Conservation (phyloP, 306 rosid species). For the Benincasa hispida region DNA sequence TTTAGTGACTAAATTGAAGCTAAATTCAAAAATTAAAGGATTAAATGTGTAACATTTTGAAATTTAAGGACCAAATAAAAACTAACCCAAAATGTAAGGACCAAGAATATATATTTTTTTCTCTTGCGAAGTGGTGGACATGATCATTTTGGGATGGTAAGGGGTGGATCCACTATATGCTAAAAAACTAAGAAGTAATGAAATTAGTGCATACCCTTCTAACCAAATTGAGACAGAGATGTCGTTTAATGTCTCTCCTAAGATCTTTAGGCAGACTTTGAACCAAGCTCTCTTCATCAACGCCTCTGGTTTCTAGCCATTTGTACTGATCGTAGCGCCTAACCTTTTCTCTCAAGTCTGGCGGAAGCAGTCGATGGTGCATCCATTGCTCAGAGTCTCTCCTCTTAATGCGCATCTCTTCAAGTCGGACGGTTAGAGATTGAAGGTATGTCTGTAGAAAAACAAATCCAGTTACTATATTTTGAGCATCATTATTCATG, state of each 20-base stretch:
- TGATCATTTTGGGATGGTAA: too few relatives aligned
- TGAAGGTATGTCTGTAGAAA: slow-evolving; percentile 34
- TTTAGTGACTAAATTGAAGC: too few relatives aligned
- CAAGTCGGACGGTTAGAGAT: slow-evolving; percentile 38
- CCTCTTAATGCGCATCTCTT: slow-evolving; percentile 52
- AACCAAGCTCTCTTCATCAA: slow-evolving; percentile 44
- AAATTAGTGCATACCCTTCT: slow-evolving; percentile 42
- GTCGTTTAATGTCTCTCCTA: slow-evolving; percentile 43
- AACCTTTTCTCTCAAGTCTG: slow-evolving; percentile 38
- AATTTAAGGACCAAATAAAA: too few relatives aligned
- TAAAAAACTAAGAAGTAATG: background rate
- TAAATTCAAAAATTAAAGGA: too few relatives aligned
- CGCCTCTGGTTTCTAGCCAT: slow-evolving; percentile 49
- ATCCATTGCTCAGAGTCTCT: slow-evolving; percentile 54
- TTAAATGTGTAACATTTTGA: too few relatives aligned
- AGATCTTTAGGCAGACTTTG: slow-evolving; percentile 44
- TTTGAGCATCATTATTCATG: background rate
- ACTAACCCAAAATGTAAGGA: too few relatives aligned
- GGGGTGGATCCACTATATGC: too few relatives aligned
- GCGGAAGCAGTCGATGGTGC: slow-evolving; percentile 52
- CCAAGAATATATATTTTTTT: too few relatives aligned
- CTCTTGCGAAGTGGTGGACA: too few relatives aligned
- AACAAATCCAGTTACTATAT: background rate
- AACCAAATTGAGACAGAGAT: slow-evolving; percentile 61
- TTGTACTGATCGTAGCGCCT: slow-evolving; percentile 44